Conservation (phyloP, 345 rosid species). For the Sisymbrium irio region DNA sequence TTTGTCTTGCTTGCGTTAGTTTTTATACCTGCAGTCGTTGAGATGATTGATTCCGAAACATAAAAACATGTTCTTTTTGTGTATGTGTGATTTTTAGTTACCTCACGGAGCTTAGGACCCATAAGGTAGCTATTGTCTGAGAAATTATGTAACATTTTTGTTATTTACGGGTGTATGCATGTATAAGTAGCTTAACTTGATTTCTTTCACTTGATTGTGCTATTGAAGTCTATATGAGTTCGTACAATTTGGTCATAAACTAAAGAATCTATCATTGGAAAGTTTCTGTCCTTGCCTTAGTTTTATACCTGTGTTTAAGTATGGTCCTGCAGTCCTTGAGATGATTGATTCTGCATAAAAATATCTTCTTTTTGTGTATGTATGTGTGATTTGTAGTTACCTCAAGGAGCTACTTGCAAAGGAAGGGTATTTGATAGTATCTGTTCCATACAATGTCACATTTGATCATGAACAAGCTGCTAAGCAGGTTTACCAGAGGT, state of each 20-base stretch:
- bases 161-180: too few species aligned
- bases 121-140: too few species aligned
- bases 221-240: background rate
- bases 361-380: background rate
- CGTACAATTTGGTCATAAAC: background rate
- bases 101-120: too few species aligned
- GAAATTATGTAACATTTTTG: too few species aligned
- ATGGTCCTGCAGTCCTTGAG: background rate
- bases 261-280: background rate
- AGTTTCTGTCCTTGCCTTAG: background rate
- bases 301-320: too few species aligned
- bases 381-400: constrained; percentile 40
- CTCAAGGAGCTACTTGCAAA: constrained; percentile 79
- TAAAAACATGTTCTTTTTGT: background rate
- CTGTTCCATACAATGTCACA: constrained; percentile 88
- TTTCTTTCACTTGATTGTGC: background rate
- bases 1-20: background rate
- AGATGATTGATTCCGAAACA: background rate
- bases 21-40: background rate
- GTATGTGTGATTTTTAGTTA: too few species aligned
- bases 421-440: constrained; percentile 74
- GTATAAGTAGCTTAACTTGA: too few species aligned
- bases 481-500: constrained; percentile 66
- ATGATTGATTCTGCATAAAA: background rate
- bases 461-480: constrained; percentile 85